Evolutionary conservation across 83 land plant species (phyloP), one percentile per base, ranked within the genome.

Genomic region (Picea mariana): DNA sequence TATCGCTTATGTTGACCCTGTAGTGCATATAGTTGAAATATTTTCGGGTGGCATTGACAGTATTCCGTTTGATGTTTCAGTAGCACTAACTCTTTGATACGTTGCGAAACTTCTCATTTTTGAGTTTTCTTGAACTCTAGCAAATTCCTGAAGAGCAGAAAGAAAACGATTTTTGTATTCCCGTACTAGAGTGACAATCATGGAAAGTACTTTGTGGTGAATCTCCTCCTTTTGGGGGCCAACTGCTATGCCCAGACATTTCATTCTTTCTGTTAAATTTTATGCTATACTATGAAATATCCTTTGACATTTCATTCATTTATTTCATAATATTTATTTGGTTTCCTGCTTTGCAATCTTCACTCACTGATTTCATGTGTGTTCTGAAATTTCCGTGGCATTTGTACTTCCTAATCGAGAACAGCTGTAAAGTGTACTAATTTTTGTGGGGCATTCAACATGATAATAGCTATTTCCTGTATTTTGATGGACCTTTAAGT

Each of bases 91-190:
- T 9, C 9, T 49, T 49, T 49, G 11, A 49, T 49, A 49, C 11
- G 83, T 89, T 59, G 76, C 92, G 42, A 95, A 84, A 80, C 86
- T 96, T 5, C 82, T 95, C 26, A 81, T 89, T 67, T 86, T 87
- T 52, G 58, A 52, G 12, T 49, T 7, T 18, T 40, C 20, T 34
- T 71, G 38, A 8, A n/a, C 6, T 71, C 20, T 18, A 38, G 21
- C 9, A 38, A 27, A n/a, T 26, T 18, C 17, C 20, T 71, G 11
- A 52, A 11, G 58, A 8, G 42, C 18, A 7, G n/a, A 40, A 38
- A 71, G 42, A 38, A 40, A 71, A 18, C 27, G n/a, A 18, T 18
- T 71, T 38, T 17, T 71, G 20, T 18, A 18, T 18, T 16, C 55
- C 18, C 21, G 18, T 38, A 40, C 75, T 4, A 38, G 17, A 18